Evolutionary conservation across 805 yeast species (phyloP).

Genomic region (Spathaspora sp.): DNA sequence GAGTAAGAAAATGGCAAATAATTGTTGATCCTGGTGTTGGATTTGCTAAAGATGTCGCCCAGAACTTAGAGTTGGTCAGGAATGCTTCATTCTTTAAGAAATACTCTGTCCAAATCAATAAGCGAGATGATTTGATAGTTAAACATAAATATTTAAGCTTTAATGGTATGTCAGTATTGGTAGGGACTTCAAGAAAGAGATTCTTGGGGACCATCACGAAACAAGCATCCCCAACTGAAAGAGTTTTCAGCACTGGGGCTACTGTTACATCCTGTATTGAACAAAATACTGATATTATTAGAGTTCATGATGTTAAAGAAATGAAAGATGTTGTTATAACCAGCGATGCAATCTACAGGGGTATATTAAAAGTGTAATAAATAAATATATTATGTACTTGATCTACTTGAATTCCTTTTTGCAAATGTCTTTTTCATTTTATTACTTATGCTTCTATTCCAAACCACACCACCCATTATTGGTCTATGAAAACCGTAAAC

Average conservation of each 20-base stretch:
- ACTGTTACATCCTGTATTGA: constrained; percentile 70
- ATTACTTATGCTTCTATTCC: constrained; percentile 59
- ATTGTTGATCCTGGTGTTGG: constrained; percentile 95
- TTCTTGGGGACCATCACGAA: constrained; percentile 77
- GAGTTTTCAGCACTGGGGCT: constrained; percentile 76
- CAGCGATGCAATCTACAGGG: constrained; percentile 72
- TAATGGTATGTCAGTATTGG: constrained; percentile 59
- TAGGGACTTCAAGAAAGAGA: constrained; percentile 87
- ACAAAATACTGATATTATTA: constrained; percentile 71
- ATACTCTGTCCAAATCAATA: constrained; percentile 33
- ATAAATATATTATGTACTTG: background rate
- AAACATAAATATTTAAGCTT: constrained; percentile 35
- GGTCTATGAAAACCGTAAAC: constrained; percentile 42
- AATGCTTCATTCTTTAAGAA: constrained; percentile 46
- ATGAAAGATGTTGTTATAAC: constrained; percentile 43
- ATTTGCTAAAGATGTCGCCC: constrained; percentile 78
- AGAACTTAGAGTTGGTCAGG: constrained; percentile 65
- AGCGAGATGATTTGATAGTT: constrained; percentile 10
- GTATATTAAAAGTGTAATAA: constrained; percentile 3
- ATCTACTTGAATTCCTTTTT: constrained; percentile 10
- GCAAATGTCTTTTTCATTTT: constrained; percentile 43
- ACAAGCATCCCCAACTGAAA: constrained; percentile 50
- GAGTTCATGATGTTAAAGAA: constrained; percentile 81
- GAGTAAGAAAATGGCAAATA: constrained; percentile 86
- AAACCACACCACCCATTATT: constrained; percentile 53